A percentile compares a stretch with the other conserved stretches of the same genome.
phyloP scores from a whole-genome alignment of 495 filamentous ascomycete genomes.

The Bacidia rubella region DNA sequence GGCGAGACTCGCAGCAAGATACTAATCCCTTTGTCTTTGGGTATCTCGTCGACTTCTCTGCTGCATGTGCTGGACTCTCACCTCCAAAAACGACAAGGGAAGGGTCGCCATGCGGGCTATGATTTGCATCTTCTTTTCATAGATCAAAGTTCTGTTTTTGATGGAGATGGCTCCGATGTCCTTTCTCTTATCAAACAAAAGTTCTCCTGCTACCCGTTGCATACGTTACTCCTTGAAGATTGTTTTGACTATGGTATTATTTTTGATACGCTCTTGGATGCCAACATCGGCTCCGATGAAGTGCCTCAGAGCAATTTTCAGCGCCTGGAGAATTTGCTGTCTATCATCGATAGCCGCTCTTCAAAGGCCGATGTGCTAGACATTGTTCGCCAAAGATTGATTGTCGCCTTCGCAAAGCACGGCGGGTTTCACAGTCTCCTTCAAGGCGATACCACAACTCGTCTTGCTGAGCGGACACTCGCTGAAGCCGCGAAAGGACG shows the following conservation, averaged over 20 bases:
- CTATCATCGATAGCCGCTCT: constrained; percentile 51
- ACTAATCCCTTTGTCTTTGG: constrained; percentile 70
- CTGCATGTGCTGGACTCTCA: constrained; percentile 63
- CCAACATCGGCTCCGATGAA: background rate
- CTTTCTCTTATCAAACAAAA: constrained; percentile 28
- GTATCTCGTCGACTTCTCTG: constrained; percentile 65
- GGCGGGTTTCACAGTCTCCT: constrained; percentile 54
- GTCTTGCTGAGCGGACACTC: constrained; percentile 74
- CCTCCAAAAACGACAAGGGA: constrained; percentile 42
- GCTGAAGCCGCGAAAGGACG: constrained; percentile 82
- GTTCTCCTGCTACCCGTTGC: constrained; percentile 50
- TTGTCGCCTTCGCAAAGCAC: constrained; percentile 47
- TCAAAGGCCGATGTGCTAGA: constrained; percentile 60
- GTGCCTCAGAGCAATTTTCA: constrained; percentile 20
- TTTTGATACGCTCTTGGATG: constrained; percentile 13
- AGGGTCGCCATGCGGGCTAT: constrained; percentile 45
- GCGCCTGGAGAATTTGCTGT: constrained; percentile 39
- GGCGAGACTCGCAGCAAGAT: constrained; percentile 36
- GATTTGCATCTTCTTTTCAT: constrained; percentile 54
- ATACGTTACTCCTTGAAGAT: constrained; percentile 40
- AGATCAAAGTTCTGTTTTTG: constrained; percentile 36
- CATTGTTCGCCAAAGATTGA: constrained; percentile 53
- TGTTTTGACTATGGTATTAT: constrained; percentile 34
- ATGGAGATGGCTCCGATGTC: constrained; percentile 18
- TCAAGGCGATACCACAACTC: constrained; percentile 76